Conservation (phyloP, 257 asterid genomes). For the Capsicum rhomboideum region DNA sequence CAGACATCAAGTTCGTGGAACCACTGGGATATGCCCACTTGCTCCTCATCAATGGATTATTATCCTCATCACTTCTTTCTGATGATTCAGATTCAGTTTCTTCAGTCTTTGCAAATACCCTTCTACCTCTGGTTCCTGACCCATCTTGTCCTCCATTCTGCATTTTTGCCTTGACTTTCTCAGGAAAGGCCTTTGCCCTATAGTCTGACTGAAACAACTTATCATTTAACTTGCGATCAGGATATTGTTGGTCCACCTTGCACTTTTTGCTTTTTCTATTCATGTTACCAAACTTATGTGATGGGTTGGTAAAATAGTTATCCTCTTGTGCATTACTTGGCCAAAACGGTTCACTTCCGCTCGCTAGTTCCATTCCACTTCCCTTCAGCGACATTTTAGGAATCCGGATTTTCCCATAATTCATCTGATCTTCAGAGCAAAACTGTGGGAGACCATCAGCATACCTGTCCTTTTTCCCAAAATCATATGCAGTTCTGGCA, state of each 20-base stretch:
- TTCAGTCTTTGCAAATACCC: slow-evolving; percentile 42
- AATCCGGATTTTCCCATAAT: slow-evolving; percentile 54
- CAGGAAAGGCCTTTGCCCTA: slow-evolving; percentile 38
- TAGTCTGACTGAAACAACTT: slow-evolving; percentile 39
- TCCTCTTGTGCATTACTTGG: slow-evolving; percentile 38
- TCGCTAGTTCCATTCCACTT: slow-evolving; percentile 42
- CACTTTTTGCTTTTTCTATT: slow-evolving; percentile 50
- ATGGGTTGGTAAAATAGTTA: slow-evolving; percentile 38
- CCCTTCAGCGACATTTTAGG: slow-evolving; percentile 45
- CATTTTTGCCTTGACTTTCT: slow-evolving; percentile 32
- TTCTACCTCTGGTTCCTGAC: slow-evolving; percentile 31
- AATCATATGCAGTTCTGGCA: slow-evolving; percentile 38
- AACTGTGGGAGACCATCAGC: slow-evolving; percentile 34
- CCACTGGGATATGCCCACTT: slow-evolving; percentile 88
- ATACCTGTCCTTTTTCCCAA: slow-evolving; percentile 46
- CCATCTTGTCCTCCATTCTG: slow-evolving; percentile 48
- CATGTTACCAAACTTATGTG: slow-evolving; percentile 36
- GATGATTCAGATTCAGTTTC: slow-evolving; percentile 98
- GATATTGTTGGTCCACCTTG: slow-evolving; percentile 42
- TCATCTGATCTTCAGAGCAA: slow-evolving; percentile 52
- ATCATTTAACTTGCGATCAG: slow-evolving; percentile 44
- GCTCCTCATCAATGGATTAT: slow-evolving; percentile 92
- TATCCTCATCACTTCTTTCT: slow-evolving; percentile 61
- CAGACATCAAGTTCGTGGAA: slow-evolving; percentile 42
- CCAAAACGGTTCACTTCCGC: slow-evolving; percentile 49